Evolutionary conservation across 116 monocot species (phyloP).

Genomic region (Cymodocea nodosa): DNA sequence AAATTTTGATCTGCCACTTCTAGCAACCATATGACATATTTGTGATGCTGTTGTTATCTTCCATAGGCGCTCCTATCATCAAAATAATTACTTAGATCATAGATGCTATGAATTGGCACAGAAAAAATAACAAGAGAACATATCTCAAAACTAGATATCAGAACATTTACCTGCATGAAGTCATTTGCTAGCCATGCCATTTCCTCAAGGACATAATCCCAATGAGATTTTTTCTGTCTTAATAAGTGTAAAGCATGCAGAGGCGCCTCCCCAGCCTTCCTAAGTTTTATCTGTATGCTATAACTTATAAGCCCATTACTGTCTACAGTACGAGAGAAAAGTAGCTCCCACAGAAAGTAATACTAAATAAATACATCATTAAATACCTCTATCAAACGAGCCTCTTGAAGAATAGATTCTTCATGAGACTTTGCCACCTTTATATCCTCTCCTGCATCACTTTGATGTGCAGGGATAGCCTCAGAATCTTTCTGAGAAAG

Average conservation of each 20-base stretch:
- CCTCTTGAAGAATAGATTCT: constrained; percentile 77
- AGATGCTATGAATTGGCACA: background rate
- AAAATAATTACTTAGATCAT: background rate
- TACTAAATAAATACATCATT: constrained; percentile 5
- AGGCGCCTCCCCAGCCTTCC: constrained; percentile 38
- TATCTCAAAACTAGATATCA: background rate
- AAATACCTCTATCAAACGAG: constrained; percentile 65
- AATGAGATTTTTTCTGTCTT: constrained; percentile 54
- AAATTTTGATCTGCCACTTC: constrained; percentile 33
- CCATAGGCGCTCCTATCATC: constrained; percentile 73
- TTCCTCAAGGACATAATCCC: constrained; percentile 98
- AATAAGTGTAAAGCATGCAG: constrained; percentile 26
- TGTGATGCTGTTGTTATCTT: constrained; percentile 70
- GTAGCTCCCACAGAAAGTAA: background rate
- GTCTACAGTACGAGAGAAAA: background rate
- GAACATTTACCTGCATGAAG: constrained; percentile 75
- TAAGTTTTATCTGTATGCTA: constrained; percentile 51
- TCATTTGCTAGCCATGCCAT: constrained; percentile 99
- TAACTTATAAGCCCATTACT: background rate
- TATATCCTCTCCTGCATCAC: constrained; percentile 10
- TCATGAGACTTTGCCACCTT: constrained; percentile 42
- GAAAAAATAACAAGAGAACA: background rate
- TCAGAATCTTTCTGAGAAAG: constrained; percentile 12
- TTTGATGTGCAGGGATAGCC: constrained; percentile 24
- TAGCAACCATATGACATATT: constrained; percentile 37